Evolutionary conservation across 148 eudicot species (phyloP).

Genomic region (Euryodendron excelsum): DNA sequence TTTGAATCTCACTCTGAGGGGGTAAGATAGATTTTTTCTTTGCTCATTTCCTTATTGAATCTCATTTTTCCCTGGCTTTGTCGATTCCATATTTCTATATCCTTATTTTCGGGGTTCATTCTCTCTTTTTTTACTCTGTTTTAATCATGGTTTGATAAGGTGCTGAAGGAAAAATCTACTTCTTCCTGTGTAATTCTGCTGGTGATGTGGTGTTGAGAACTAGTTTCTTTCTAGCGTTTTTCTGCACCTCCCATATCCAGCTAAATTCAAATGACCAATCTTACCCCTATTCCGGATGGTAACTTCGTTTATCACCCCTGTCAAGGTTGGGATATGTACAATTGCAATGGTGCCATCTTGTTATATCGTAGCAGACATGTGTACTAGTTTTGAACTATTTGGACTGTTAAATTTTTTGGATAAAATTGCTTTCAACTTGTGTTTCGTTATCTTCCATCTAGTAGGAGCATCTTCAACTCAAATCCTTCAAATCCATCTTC

Average conservation of each 20-base stretch:
- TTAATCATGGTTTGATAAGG: too few species aligned
- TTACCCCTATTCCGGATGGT: conserved; percentile 12
- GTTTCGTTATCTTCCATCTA: not conserved
- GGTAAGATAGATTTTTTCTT: not conserved
- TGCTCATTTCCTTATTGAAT: not conserved
- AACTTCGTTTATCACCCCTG: conserved; percentile 18
- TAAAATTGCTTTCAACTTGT: not conserved
- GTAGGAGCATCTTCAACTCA: too few species aligned
- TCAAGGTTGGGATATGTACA: conserved; percentile 19
- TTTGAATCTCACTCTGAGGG: not conserved
- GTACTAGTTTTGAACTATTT: not conserved
- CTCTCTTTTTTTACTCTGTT: too few species aligned
- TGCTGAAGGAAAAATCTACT: too few species aligned
- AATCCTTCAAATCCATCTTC: too few species aligned
- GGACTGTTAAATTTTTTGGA: not conserved
- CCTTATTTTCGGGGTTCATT: too few species aligned
- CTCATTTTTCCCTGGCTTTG: too few species aligned
- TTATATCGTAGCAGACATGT: not conserved
- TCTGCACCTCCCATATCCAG: conserved; percentile 31
- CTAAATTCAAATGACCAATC: conserved; percentile 16
- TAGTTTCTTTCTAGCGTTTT: conserved; percentile 12
- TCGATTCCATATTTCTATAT: too few species aligned
- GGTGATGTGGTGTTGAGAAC: conserved; percentile 28
- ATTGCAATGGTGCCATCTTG: not conserved
- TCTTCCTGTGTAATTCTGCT: conserved; percentile 12